These are phyloP conservation scores for Trichosporon faecale DNA, from an alignment of 1,284 basidiomycete genomes.

Conservation along the genomic window DNA sequence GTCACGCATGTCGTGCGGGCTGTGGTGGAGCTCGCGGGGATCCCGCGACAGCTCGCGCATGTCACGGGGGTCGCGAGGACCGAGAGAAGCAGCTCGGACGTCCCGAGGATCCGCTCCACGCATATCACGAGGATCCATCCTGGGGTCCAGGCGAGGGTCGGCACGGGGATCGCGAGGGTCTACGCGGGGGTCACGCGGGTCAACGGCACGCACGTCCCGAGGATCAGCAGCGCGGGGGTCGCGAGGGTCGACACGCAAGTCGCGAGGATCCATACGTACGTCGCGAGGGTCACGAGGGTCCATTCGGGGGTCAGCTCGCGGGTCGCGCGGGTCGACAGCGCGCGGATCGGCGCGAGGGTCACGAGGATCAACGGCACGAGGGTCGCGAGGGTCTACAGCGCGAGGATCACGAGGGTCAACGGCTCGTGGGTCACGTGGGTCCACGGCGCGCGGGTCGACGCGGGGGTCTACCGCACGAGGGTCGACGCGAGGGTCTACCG, in stretches of 20 bases:
- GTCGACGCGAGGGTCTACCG: neutral
- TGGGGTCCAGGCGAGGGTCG: neutral
- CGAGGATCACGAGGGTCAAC: slow-evolving; percentile 11
- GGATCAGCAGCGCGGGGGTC: slow-evolving; percentile 10
- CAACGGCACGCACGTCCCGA: neutral
- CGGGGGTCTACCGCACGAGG: neutral
- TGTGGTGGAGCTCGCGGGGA: neutral
- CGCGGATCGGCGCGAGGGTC: slow-evolving; percentile 11
- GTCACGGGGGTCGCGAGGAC: slow-evolving; percentile 15
- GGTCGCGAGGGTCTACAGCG: neutral
- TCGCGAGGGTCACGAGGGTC: neutral
- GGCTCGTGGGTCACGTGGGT: slow-evolving; percentile 12
- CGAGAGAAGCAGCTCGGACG: neutral
- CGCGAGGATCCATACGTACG: neutral
- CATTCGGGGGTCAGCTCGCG: neutral
- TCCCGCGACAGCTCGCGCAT: slow-evolving; percentile 7
- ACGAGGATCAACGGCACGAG: neutral
- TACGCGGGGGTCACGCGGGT: neutral
- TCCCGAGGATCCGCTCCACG: slow-evolving; percentile 1
- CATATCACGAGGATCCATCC: slow-evolving; percentile 12
- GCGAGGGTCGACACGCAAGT: slow-evolving; percentile 4
- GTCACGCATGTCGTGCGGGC: slow-evolving; percentile 10
- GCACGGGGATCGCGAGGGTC: slow-evolving; percentile 12
- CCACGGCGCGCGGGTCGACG: slow-evolving; percentile 3
- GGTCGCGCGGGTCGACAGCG: slow-evolving; percentile 9